Evolutionary conservation across 1,284 basidiomycete genomes (phyloP), one percentile per base, ranked within the genome.

Genomic region (Leccinum idahoense): DNA sequence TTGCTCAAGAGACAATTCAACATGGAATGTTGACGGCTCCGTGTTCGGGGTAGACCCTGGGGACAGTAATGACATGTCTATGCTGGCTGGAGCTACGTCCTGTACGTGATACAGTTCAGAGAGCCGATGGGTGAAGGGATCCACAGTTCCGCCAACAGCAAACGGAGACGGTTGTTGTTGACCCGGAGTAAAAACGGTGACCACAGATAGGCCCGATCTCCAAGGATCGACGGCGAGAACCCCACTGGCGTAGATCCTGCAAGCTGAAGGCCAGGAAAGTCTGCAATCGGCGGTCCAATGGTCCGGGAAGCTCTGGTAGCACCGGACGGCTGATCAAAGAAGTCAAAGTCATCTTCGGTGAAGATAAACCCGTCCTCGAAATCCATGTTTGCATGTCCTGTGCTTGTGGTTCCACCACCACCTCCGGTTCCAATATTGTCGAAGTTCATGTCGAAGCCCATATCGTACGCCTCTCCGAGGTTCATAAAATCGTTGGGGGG

Each of bases 261-360:
- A 5, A 72, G 68, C 32, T 74, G 69, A 32, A 75, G 60, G 14
- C 71, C 65, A 23, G 72, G 62, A 8, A 67, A n/a, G 7, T 64
- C 66, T 54, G 64, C 66, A 10, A 68, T 60, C 12, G 68, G 58
- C 60, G 64, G 60, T 56, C 49, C 46, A 2, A 65, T 63, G 23
- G 67, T 37, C 14, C 62, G 66, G 61, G 66, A 37, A 37, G 62
- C 54, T 59, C 69, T 69, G 49, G 66, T 54, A 41, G 60, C 39
- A 54, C 65, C 70, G 1, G 80, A 69, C 3, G 83, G 83, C 54
- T 78, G 78, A 69, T 90, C 88, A 68, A 90, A 92, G 72, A 89
- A 91, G 70, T 81, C 87, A 71, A 91, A 91, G 72, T 92, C 90
- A 62, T 90, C 89, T 60, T 92, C 89, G 0, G 90, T 91, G 69